Percentiles rank a stretch among this genome's conserved stretches.
These are phyloP conservation scores for Bodo saltans DNA, from an alignment of 78 protist genomes.

Conservation along the genomic window DNA sequence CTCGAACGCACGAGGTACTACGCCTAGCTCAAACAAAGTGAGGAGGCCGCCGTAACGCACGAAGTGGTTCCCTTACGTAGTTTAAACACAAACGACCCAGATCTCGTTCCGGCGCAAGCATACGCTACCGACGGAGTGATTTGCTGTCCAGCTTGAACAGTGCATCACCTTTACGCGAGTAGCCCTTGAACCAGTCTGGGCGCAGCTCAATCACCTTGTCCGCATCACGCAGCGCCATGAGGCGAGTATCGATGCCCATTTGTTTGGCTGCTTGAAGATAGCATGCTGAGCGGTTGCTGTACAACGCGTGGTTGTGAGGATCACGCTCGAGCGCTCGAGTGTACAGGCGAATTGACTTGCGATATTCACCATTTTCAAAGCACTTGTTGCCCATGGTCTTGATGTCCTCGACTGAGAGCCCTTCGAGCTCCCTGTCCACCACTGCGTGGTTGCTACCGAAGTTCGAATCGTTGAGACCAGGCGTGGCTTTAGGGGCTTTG, in stretches of 20 bases:
- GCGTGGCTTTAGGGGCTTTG: too few species aligned
- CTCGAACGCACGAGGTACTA: too few species aligned
- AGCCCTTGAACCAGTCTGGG: constrained; percentile 21
- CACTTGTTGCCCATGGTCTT: constrained; percentile 76
- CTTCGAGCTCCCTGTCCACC: not conserved
- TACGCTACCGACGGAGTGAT: too few species aligned
- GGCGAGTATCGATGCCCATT: not conserved
- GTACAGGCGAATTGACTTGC: constrained; percentile 9
- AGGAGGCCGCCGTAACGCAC: too few species aligned
- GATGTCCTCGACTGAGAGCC: not conserved
- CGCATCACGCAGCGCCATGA: constrained; percentile 18
- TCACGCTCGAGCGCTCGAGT: constrained; percentile 11
- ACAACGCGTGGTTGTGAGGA: not conserved
- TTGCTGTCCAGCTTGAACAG: constrained; percentile 8
- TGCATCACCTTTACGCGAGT: constrained; percentile 10
- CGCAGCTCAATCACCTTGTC: constrained; percentile 2
- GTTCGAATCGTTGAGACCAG: too few species aligned
- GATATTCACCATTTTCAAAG: constrained; percentile 34
- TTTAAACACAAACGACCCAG: too few species aligned
- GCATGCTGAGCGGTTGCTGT: constrained; percentile 27
- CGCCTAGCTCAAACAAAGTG: too few species aligned
- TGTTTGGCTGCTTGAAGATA: not conserved
- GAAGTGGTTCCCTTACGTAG: too few species aligned
- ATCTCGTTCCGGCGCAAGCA: too few species aligned
- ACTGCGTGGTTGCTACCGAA: too few species aligned